Evolutionary conservation across 495 filamentous ascomycete genomes (phyloP), one percentile per base, ranked within the genome.

Genomic region (Margaritispora aquatica): DNA sequence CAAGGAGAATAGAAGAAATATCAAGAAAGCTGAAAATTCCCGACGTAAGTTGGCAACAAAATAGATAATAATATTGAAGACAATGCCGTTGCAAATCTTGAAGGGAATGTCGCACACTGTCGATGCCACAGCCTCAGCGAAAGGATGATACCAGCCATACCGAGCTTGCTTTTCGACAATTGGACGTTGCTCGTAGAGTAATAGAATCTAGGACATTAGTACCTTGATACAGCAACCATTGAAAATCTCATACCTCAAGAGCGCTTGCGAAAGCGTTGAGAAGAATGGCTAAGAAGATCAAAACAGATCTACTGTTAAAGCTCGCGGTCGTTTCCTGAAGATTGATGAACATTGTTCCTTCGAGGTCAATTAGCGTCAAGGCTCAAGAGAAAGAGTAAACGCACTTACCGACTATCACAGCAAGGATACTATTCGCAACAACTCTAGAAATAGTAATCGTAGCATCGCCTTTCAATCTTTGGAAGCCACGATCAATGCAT

Each of bases 121-220:
- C 10, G 86, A 90, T 2, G 90, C 82, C 51, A 94, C 75, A 1
- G 91, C 89, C 73, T 96, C 92, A 3, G 90, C 84, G 1, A 84
- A 89, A 1, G 92, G 88, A 66, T 95, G 92, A 63, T 96, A 96
- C n/a, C 96, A 74, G n/a, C 92, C 92, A 67, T 94, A 96, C 55
- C 84, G 82, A 58, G 75, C 73, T 65, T 96, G 92, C 67, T 96
- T 96, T 68, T 96, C 92, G 59, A 96, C 90, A 65, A 96, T 94
- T 1, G 88, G 84, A 9, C 91, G 84, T 79, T 96, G 92, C 23
- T 84, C 80, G 69, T 88, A 95, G 3, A 96, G 78, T 3, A 41
- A 41, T 3, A 54, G 21, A 54, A 54, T 54, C 52, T 54, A 23
- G 2, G 29, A 87, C 90, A 24, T 54, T 20, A 54, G 26, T 21